These are phyloP conservation scores for Corymbia calophylla DNA, from an alignment of 441 rosid genomes.

Conservation along the genomic window DNA sequence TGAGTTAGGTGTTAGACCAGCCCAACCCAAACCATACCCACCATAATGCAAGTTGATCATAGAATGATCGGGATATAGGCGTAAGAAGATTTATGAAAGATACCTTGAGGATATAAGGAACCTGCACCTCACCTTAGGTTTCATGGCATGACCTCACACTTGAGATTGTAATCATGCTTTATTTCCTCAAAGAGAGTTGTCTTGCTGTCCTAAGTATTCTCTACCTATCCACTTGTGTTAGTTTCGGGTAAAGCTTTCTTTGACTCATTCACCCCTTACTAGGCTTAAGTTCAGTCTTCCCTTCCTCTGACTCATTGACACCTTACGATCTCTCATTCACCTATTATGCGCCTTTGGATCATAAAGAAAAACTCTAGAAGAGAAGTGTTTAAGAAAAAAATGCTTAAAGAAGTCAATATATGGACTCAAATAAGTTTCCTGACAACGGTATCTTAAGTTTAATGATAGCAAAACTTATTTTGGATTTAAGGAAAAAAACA, in stretches of 20 bases:
- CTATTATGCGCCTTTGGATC: not conserved
- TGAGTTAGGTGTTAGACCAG: no score
- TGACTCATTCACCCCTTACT: not conserved
- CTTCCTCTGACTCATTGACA: not conserved
- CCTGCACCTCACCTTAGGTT: not conserved
- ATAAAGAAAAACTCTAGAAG: not conserved
- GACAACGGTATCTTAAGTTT: not conserved
- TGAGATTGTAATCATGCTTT: not conserved
- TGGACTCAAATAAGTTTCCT: no score
- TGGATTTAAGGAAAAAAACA: no score
- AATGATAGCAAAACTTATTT: not conserved
- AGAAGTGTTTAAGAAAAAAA: not conserved
- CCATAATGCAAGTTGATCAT: not conserved
- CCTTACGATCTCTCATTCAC: not conserved
- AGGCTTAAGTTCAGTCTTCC: not conserved
- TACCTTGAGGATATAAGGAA: not conserved
- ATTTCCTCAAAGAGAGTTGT: no score
- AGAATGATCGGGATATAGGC: not conserved
- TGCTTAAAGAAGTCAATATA: not conserved
- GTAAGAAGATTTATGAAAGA: not conserved
- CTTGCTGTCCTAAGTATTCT: no score
- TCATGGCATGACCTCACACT: not conserved
- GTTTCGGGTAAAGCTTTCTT: not conserved
- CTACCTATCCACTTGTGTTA: no score
- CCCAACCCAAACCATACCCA: no score